A percentile compares a stretch with the other conserved stretches of the same genome.
Evolutionary conservation across 148 eudicot species (phyloP).

Genomic region (Vaccinium vitisidaea): DNA sequence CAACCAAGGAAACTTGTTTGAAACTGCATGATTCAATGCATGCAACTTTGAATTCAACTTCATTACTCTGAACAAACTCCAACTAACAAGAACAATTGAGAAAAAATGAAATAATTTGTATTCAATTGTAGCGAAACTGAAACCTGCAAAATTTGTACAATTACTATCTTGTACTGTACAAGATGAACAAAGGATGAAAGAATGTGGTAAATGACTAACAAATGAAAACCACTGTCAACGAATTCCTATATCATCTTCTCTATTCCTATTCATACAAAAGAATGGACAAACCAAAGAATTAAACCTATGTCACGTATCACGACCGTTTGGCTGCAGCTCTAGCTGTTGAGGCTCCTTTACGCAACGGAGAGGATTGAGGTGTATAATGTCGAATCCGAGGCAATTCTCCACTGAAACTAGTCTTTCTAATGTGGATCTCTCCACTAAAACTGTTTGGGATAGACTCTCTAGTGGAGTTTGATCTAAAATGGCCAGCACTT

Average conservation of each 20-base stretch:
- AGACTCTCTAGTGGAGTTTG: slow-evolving; percentile 32
- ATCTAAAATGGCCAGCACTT: slow-evolving; percentile 38
- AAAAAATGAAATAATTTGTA: neutral
- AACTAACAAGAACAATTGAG: neutral
- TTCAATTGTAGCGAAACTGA: neutral
- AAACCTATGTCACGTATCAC: slow-evolving; percentile 3
- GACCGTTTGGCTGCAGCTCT: slow-evolving; percentile 2
- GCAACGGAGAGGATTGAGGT: slow-evolving; percentile 36
- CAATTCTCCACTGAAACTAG: slow-evolving; percentile 25
- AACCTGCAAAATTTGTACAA: neutral
- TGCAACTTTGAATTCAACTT: neutral
- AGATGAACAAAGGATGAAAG: slow-evolving; percentile 8
- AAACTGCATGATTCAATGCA: neutral
- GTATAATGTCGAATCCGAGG: slow-evolving; percentile 25
- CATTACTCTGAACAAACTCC: neutral
- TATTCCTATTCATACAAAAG: slow-evolving; percentile 33
- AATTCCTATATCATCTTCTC: slow-evolving; percentile 27
- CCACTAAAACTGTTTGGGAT: slow-evolving; percentile 27
- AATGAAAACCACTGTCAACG: slow-evolving; percentile 16
- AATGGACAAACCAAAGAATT: slow-evolving; percentile 39
- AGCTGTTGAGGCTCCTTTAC: slow-evolving; percentile 23
- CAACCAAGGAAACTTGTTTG: neutral
- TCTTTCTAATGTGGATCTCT: slow-evolving; percentile 13
- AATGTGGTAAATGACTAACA: neutral
- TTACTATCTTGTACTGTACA: slow-evolving; percentile 13